Base-by-base conservation (phyloP, 495 filamentous ascomycete species). In the Gamarada debralockiae region DNA sequence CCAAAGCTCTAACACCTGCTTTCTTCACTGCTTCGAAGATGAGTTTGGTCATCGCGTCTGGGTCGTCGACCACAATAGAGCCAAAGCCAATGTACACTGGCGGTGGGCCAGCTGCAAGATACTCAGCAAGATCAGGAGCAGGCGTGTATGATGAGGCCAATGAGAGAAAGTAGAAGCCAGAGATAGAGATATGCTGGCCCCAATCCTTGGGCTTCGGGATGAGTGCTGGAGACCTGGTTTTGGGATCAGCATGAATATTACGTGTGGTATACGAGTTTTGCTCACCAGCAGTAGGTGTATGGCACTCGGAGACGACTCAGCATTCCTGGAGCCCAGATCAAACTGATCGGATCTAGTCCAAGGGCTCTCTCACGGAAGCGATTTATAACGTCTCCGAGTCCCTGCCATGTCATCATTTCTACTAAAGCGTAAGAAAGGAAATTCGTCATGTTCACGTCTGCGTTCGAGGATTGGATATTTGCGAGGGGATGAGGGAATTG, bases 21-120 rank as follows among this genome's bases (percentile, higher is more conserved):
- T 72, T 70, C 40, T 76, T 66, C 3, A 91, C 74, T 1, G 86
- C 88, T 21, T 86, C 79, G 31, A 90, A 85, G 2, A 92, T 82
- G 24, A 77, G 73, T 25, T 70, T 72, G 0, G 87, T 91, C 57
- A 92, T 70, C 1, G 63, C 75, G 53, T 83, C 71, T 0, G 84
- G 86, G 52, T 92, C 80, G 49, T 90, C 85, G 0, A 91, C 84
- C 0, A 91, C 87, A 40, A 92, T 92, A 7, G 84, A 89, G 0
- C 88, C 88, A 58, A 92, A 91, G 0, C 88, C 88, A 52, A 91
- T 87, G 54, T 92, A 92, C 0, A 91, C 76, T 0, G 89, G 89
- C 3, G 83, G 79, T 12, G 86, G 80, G 0, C 85, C 85, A 2
- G 73, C 71, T 3, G 75, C 73, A 0, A 95, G 75, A 53, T 90